Evolutionary conservation across 306 rosid species (phyloP), one percentile per base, ranked within the genome.

Genomic region (Dalbergia oliveri): DNA sequence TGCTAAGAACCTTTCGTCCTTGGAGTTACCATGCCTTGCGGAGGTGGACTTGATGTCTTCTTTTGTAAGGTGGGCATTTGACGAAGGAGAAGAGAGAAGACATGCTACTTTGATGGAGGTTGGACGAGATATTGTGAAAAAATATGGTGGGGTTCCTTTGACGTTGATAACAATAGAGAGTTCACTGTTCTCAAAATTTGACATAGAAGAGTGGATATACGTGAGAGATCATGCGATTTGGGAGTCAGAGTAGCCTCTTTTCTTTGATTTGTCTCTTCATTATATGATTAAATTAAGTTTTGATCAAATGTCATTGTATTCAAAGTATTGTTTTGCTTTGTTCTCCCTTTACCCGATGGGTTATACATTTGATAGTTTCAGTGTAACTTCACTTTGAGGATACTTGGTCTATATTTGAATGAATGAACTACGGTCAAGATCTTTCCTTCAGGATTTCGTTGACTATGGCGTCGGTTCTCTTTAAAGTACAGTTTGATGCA

Each of bases 141-240:
- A 82, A 47, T 84, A 88, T 11, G 5, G 11, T 6, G 87, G 88
- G 21, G 66, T 79, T 72, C 88, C 85, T 3, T 75, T 87, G 61
- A 85, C 83, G 0, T 26, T 82, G 77, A 84, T 83, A 35, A 87
- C 87, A 41, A 7, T 84, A 9, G 88, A 76, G 0, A 34, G 85
- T 59, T 49, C 15, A 68, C 21, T 75, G 3, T 81, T 56, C 21
- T 58, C 16, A 14, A 67, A 81, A 57, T 8, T 12, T 15, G 26
- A 67, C 1, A 16, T 14, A 35, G 10, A 6, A 1, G 72, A 50
- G 11, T 81, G 77, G 85, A 39, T 31, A 68, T 34, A 0, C 34
- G 58, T 81, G 4, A 75, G 65, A 19, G 86, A 84, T 47, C 10
- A 4, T 10, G 15, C 10, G 3, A 47, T 47, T 47, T 47, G 53